Evolutionary conservation across 1,284 basidiomycete species (phyloP).

Genomic region (Thecaphora frezii): DNA sequence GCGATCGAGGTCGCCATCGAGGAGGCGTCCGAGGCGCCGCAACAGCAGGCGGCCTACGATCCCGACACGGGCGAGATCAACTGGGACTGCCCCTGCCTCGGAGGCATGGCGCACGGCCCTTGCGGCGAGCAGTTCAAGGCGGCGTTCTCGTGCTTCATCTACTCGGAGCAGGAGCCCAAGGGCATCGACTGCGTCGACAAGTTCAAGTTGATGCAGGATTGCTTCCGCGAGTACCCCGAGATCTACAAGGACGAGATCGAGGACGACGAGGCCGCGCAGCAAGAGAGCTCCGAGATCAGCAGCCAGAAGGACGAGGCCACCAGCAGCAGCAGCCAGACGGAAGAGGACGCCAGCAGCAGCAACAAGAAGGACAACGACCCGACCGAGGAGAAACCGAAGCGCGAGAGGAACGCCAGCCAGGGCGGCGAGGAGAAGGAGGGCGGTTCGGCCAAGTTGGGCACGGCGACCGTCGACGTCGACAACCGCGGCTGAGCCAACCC

Average conservation of each 20-base stretch:
- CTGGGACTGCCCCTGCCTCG: constrained; percentile 70
- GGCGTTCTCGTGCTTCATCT: constrained; percentile 96
- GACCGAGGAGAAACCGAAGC: constrained; percentile 2
- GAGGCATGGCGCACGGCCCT: constrained; percentile 96
- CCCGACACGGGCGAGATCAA: constrained; percentile 76
- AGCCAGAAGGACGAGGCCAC: background rate
- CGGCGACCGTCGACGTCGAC: background rate
- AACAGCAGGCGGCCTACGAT: constrained; percentile 67
- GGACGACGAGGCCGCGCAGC: constrained; percentile 44
- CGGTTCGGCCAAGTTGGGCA: background rate
- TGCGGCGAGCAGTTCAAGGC: constrained; percentile 91
- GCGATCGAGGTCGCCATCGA: constrained; percentile 41
- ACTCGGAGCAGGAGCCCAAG: constrained; percentile 92
- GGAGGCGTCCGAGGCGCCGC: constrained; percentile 19
- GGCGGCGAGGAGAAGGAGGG: background rate
- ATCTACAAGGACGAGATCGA: constrained; percentile 77
- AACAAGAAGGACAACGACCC: too few relatives aligned
- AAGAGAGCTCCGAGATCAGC: constrained; percentile 18
- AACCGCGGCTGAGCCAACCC: background rate
- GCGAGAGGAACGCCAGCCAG: background rate
- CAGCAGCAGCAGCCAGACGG: background rate
- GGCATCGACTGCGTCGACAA: constrained; percentile 96
- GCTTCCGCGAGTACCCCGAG: constrained; percentile 93
- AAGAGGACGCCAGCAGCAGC: background rate
- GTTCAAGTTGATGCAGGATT: constrained; percentile 97